Base-by-base conservation (phyloP, 1,284 basidiomycete species). In the Anthracocystis walkeri region DNA sequence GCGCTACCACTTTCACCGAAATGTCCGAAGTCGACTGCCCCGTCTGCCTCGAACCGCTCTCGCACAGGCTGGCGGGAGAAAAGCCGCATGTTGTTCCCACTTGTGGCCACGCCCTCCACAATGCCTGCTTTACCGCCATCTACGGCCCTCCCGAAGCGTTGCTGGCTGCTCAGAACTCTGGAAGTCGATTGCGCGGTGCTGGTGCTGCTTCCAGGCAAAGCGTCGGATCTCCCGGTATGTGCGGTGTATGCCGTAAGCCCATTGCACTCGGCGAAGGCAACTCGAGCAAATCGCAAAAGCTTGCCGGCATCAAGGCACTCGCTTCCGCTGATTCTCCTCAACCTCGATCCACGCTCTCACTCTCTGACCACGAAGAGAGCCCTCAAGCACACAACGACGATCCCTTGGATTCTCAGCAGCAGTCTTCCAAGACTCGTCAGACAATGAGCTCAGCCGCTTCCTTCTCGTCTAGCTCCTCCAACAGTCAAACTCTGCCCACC, bases 21-120 rank as follows among this genome's bases (percentile, higher is more conserved):
- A 92, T 92, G 45, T 90, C 92, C 50, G 93, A 94, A 79, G 91
- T 91, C 46, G 91, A 92, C 79, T 95, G 94, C 81, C 94, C 94
- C 29, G 93, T 95, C 81, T 95, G 93, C 86, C 90, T 95, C 79
- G 94, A 95, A 82, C 92, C 92, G 2, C 90, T 95, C 78, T 92
- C 91, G 79, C 93, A 94, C 86, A 73, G 88, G 94, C 21, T 93
- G 91, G 65, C 74, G 0, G 95, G 96, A 18, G 96, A 99, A 87
- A 97, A 96, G 84, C 93, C 95, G 1, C 95, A 97, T 83, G 92
- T 99, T 63, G 92, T 97, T 27, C 96, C 96, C 31, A 91, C 94
- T 82, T 99, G 96, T 80, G 95, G 96, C n/a, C 96, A 99, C 87
- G 92, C 93, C 11, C 89, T 99, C 25, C 96, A 97, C 86, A 92